phyloP scores from a whole-genome alignment of 768 basidiomycete genomes.

The Dendrothele bispora region DNA sequence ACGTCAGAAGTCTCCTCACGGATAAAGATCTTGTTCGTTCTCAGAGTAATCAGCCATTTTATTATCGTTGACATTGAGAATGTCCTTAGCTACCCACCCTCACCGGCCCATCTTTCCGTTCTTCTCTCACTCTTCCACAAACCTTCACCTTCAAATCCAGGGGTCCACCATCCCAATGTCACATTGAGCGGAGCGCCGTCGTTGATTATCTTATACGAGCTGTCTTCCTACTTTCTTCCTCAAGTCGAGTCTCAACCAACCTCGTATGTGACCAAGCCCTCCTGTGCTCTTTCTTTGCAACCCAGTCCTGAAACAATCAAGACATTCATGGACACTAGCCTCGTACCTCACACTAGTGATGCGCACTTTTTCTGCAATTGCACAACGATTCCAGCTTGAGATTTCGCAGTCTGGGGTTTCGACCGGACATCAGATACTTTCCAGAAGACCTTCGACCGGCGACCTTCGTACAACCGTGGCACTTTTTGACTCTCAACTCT shows the following conservation, averaged over 20 bases:
- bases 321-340: conserved; percentile 36
- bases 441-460: conserved; percentile 17
- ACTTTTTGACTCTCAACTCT: conserved; percentile 63
- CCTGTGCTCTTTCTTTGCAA: not conserved
- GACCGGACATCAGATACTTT: conserved; percentile 1
- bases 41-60: conserved; percentile 1
- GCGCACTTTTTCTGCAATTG: conserved; percentile 43
- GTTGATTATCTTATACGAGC: conserved; percentile 61
- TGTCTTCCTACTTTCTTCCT: conserved; percentile 51
- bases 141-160: conserved; percentile 21
- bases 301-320: conserved; percentile 1
- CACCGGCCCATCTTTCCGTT: conserved; percentile 53
- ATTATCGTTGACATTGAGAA: conserved; percentile 8
- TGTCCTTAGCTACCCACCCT: conserved; percentile 60
- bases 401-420: conserved; percentile 17
- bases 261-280: conserved; percentile 10
- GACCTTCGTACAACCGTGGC: conserved; percentile 34
- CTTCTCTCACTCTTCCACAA: conserved; percentile 50
- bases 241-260: conserved; percentile 21
- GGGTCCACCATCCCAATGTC: no score
- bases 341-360: conserved; percentile 53
- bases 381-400: conserved; percentile 20
- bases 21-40: conserved; percentile 57
- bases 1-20: conserved; percentile 37
- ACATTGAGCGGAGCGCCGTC: no score